Base-by-base conservation (phyloP, 2,329 filamentous ascomycete genomes). In the Xylariomycetidae sp. region DNA sequence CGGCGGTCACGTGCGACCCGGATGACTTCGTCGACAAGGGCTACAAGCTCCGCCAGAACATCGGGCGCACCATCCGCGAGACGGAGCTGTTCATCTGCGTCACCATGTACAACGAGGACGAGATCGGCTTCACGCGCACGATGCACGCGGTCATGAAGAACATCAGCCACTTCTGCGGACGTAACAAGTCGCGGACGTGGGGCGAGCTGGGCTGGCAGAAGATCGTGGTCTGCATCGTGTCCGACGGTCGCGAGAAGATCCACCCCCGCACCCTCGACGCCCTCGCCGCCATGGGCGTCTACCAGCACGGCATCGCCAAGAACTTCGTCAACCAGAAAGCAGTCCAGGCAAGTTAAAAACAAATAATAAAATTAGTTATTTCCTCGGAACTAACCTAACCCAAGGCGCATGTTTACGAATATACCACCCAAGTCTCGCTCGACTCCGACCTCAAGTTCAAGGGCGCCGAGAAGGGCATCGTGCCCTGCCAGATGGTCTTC, bases 361-460 rank as follows among this genome's bases (percentile, higher is more conserved):
- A 23, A 23, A 8, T 12, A 12, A 8, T 23, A 8, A 12, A 8
- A 12, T 23, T 23, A 23, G 20, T n/a, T n/a, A n/a, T n/a, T n/a
- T n/a, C n/a, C n/a, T n/a, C n/a, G n/a, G n/a, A n/a, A n/a, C n/a
- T n/a, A n/a, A n/a, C n/a, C n/a, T n/a, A n/a, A n/a, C n/a, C n/a
- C n/a, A n/a, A n/a, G n/a, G n/a, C n/a, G n/a, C 92, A 98, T 63
- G 86, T 98, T 10, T 98, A 98, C 66, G 92, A 98, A 59, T 98
- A 98, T 64, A 98, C 92, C 0, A 96, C 92, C 0, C 93, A 98
- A 53, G 92, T 98, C 9, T 96, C 90, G 1, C 74, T 98, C 8
- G 92, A 98, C 57, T 76, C 89, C 0, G 90, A 95, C 48, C 75
- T 98, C 44, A 95, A 95, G 60, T 98, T 98, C 70, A 98, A 98